These are phyloP conservation scores for Styphnolobium japonicum DNA, from an alignment of 306 rosid genomes.

Conservation along the genomic window DNA sequence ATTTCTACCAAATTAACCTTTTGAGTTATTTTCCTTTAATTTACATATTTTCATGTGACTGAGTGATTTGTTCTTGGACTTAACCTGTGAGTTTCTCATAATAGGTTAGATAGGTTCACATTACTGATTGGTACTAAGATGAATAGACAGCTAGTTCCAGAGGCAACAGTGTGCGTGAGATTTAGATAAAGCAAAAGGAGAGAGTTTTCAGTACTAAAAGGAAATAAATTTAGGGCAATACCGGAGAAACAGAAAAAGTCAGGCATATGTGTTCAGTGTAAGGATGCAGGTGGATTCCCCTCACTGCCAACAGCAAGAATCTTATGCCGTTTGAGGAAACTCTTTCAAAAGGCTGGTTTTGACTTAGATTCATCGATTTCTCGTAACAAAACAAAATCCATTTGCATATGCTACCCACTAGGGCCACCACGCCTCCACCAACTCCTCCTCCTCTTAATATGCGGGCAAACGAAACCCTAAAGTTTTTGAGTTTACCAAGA, in stretches of 20 bases:
- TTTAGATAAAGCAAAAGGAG: neutral
- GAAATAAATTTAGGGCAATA: neutral
- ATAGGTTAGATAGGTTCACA: neutral
- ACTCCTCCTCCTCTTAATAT: neutral
- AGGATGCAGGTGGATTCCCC: constrained; percentile 46
- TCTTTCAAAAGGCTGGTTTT: constrained; percentile 46
- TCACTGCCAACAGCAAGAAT: constrained; percentile 39
- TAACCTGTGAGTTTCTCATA: neutral
- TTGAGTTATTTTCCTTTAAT: too few relatives aligned
- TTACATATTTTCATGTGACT: neutral
- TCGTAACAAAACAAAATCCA: constrained; percentile 53
- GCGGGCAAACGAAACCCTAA: constrained; percentile 18
- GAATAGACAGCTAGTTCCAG: neutral
- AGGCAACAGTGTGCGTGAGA: constrained; percentile 4
- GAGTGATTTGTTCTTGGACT: constrained; percentile 2
- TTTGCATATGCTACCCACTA: constrained; percentile 42
- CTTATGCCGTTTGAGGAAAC: constrained; percentile 52
- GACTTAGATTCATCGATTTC: constrained; percentile 52
- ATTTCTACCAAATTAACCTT: too few relatives aligned
- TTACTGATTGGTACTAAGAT: neutral
- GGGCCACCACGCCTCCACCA: constrained; percentile 26
- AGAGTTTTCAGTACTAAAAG: neutral
- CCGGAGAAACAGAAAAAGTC: constrained; percentile 16
- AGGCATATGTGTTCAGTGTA: constrained; percentile 12
- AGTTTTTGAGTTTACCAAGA: constrained; percentile 33